Conservation (phyloP, 1,284 basidiomycete species). For the Cystobasidium pallidum region DNA sequence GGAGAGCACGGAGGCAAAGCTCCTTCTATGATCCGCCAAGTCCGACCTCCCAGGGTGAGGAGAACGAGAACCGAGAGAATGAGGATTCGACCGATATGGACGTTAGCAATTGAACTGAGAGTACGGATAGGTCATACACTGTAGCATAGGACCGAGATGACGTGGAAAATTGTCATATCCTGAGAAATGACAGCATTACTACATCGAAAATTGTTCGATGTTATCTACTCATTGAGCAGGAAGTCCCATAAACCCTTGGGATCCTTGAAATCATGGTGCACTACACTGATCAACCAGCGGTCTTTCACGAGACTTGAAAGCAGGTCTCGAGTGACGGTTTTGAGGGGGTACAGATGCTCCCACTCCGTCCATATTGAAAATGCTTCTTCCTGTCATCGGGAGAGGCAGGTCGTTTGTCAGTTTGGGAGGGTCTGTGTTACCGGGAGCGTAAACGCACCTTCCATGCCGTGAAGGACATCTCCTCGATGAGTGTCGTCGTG, state of each 20-base stretch:
- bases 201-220: background rate
- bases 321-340: conserved; percentile 71
- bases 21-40: conserved; percentile 1
- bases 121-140: background rate
- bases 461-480: conserved; percentile 59
- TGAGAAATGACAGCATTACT: background rate
- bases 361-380: conserved; percentile 96
- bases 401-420: background rate
- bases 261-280: conserved; percentile 92
- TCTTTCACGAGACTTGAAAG: conserved; percentile 72
- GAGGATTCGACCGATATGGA: conserved; percentile 43
- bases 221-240: conserved; percentile 60
- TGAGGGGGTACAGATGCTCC: conserved; percentile 81
- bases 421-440: background rate
- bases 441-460: conserved; percentile 61
- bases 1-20: background rate
- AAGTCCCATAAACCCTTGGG: conserved; percentile 82
- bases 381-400: conserved; percentile 76
- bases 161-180: background rate
- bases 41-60: conserved; percentile 17
- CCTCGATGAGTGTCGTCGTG: conserved; percentile 59
- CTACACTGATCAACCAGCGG: conserved; percentile 88
- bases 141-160: background rate
- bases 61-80: conserved; percentile 37
- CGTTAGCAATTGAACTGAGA: conserved; percentile 15